Conservation (phyloP, 257 asterid genomes). For the Anisodus tanguticus region DNA sequence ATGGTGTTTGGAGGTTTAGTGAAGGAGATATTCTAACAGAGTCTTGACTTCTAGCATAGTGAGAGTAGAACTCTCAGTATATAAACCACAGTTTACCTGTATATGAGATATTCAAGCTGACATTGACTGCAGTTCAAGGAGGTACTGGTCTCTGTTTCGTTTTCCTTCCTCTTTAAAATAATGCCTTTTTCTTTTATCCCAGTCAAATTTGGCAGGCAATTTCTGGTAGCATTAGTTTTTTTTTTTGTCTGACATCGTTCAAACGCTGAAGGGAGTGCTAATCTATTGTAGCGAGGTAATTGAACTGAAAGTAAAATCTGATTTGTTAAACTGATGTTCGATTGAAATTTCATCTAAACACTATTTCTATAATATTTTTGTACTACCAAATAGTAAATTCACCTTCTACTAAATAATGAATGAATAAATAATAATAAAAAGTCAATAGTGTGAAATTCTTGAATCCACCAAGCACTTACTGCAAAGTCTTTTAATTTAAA, state of each 20-base stretch:
- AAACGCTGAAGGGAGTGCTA: slow-evolving; percentile 16
- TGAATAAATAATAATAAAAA: too few relatives aligned
- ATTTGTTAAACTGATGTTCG: neutral
- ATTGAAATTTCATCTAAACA: neutral
- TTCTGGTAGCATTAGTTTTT: slow-evolving; percentile 39
- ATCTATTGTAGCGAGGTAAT: slow-evolving; percentile 14
- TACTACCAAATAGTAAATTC: too few relatives aligned
- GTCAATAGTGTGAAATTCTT: too few relatives aligned
- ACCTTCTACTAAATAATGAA: too few relatives aligned
- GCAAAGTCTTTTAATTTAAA: too few relatives aligned
- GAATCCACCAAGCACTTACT: too few relatives aligned
- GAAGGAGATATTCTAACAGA: slow-evolving; percentile 69
- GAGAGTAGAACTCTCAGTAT: slow-evolving; percentile 24
- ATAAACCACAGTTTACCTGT: slow-evolving; percentile 41
- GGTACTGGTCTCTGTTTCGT: slow-evolving; percentile 28
- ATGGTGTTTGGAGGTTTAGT: slow-evolving; percentile 88
- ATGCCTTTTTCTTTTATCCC: neutral
- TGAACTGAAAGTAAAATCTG: neutral
- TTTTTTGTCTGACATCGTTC: neutral
- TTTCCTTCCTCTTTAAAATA: slow-evolving; percentile 13
- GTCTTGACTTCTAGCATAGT: slow-evolving; percentile 40
- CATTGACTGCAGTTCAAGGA: slow-evolving; percentile 27
- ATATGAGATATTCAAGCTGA: slow-evolving; percentile 39
- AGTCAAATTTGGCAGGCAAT: slow-evolving; percentile 34
- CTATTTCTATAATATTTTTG: too few relatives aligned